Evolutionary conservation across 2,329 filamentous ascomycete species (phyloP).

Genomic region (Colletotrichum sp.): DNA sequence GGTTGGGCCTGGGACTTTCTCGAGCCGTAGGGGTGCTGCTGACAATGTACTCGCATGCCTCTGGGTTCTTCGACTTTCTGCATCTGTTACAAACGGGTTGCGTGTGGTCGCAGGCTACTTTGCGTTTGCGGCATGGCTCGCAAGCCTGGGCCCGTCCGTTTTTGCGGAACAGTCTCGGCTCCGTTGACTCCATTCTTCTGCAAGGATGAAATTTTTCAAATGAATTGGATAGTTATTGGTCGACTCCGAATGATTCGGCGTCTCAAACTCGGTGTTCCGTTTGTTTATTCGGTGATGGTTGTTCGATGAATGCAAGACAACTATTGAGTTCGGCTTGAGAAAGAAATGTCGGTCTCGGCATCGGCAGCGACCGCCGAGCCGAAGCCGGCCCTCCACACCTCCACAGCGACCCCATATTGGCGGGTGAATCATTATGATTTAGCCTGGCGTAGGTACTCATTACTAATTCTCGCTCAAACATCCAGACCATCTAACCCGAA

Average conservation of each 20-base stretch:
- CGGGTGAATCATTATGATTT: background rate
- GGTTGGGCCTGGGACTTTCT: background rate
- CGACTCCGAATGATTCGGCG: background rate
- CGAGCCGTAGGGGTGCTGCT: constrained; percentile 1
- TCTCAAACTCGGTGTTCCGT: background rate
- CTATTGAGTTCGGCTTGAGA: background rate
- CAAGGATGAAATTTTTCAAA: background rate
- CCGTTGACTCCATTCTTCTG: background rate
- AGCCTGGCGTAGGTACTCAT: background rate
- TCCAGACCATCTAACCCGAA: background rate
- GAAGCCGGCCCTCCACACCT: background rate
- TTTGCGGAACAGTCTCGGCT: constrained; percentile 10
- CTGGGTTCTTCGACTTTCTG: constrained; percentile 33
- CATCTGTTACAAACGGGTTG: constrained; percentile 45
- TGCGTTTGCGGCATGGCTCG: constrained; percentile 44
- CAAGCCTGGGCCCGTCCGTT: constrained; percentile 24
- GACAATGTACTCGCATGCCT: constrained; percentile 40
- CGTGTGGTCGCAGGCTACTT: constrained; percentile 47
- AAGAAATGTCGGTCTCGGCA: background rate
- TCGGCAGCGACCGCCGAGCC: background rate
- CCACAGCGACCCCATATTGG: background rate
- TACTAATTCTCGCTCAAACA: background rate
- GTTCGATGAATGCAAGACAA: background rate
- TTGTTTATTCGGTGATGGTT: background rate
- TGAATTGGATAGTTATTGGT: background rate